Percentiles rank a stretch among this genome's conserved stretches.
These are phyloP conservation scores for Rhynchospora tenuis DNA, from an alignment of 176 grass and related monocot species.

Conservation along the genomic window DNA sequence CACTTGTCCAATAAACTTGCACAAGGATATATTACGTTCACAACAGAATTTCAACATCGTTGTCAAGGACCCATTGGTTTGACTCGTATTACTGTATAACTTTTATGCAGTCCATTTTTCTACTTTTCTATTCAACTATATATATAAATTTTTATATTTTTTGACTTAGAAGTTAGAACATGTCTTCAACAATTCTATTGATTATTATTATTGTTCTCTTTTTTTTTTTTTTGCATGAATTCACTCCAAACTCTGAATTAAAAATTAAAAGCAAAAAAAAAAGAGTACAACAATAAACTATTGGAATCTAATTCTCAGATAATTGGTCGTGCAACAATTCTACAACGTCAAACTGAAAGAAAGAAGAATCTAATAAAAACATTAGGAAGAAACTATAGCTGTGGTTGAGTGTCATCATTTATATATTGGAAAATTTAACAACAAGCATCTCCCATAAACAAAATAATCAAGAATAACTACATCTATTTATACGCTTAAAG, in stretches of 20 bases:
- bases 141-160: no score
- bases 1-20: neutral
- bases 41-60: neutral
- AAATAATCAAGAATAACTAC: neutral
- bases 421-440: neutral
- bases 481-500: neutral
- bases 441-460: neutral
- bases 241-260: neutral
- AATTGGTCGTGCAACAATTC: neutral
- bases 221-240: neutral
- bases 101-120: neutral
- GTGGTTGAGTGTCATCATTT: neutral
- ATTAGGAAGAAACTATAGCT: neutral
- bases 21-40: neutral
- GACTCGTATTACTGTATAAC: neutral
- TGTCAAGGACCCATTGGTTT: neutral
- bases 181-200: neutral
- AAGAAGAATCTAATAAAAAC: neutral
- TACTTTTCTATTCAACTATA: neutral
- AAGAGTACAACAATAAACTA: neutral
- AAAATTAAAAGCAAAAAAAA: neutral
- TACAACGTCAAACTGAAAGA: neutral
- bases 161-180: neutral
- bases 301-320: neutral
- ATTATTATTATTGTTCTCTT: neutral